A percentile compares a stretch with the other conserved stretches of the same genome.
Evolutionary conservation across 306 rosid genomes (phyloP).

Genomic region (Malus sieversii): DNA sequence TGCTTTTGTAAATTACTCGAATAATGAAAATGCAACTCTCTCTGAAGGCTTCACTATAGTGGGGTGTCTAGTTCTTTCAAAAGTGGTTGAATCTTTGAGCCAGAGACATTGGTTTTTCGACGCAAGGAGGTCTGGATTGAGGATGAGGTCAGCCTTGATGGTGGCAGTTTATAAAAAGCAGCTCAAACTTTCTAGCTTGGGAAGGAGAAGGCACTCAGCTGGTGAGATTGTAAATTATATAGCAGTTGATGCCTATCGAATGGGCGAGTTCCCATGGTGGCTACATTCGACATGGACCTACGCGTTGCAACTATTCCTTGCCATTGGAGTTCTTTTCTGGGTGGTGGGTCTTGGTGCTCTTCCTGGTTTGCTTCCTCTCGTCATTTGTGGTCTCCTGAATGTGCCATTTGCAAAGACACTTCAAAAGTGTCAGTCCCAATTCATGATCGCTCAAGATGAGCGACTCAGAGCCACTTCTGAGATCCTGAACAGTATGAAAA

Average conservation of each 20-base stretch:
- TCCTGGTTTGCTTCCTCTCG: constrained; percentile 50
- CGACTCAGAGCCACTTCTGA: constrained; percentile 76
- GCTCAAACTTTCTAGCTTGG: constrained; percentile 57
- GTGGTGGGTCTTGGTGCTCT: constrained; percentile 66
- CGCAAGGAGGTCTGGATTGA: constrained; percentile 63
- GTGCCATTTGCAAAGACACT: constrained; percentile 52
- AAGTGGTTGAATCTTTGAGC: constrained; percentile 46
- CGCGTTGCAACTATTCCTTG: constrained; percentile 34
- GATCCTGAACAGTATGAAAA: constrained; percentile 67
- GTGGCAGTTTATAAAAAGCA: constrained; percentile 65
- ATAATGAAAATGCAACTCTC: constrained; percentile 16
- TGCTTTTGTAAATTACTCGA: constrained; percentile 57
- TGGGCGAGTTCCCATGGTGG: constrained; percentile 95
- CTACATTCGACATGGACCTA: constrained; percentile 46
- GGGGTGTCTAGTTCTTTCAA: constrained; percentile 38
- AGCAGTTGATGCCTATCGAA: constrained; percentile 70
- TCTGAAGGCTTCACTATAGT: constrained; percentile 42
- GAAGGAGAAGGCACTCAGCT: constrained; percentile 51
- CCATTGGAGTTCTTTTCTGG: constrained; percentile 38
- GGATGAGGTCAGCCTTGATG: constrained; percentile 76
- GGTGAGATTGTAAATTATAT: constrained; percentile 79
- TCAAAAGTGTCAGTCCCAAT: constrained; percentile 48
- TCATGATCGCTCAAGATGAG: constrained; percentile 70
- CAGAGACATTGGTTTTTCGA: constrained; percentile 66
- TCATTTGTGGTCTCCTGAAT: constrained; percentile 51